phyloP scores from a whole-genome alignment of 2,329 filamentous ascomycete genomes.

The Reticulascus tulasneorum region DNA sequence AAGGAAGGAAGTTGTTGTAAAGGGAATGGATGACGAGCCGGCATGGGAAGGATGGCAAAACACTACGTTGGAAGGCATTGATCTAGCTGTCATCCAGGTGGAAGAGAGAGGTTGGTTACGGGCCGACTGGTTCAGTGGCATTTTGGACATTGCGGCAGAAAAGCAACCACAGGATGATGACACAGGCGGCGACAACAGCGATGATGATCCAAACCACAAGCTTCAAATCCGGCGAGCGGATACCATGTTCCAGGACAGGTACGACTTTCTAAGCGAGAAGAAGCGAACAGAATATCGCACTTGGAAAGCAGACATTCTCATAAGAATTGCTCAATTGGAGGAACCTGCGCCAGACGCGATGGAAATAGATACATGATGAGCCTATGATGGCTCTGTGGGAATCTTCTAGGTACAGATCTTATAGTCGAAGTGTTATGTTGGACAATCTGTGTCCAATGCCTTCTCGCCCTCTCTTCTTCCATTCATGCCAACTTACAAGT shows the following conservation, averaged over 20 bases:
- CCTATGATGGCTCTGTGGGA: no score
- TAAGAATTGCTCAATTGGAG: slow-evolving; percentile 48
- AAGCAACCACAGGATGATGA: no score
- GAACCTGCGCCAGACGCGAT: slow-evolving; percentile 24
- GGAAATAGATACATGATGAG: slow-evolving; percentile 27
- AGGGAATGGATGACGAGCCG: slow-evolving; percentile 39
- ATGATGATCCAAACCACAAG: slow-evolving; percentile 26
- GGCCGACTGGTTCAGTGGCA: slow-evolving; percentile 59
- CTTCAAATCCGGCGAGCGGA: slow-evolving; percentile 47
- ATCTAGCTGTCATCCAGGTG: slow-evolving; percentile 57
- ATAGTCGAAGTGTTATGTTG: no score
- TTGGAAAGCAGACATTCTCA: slow-evolving; percentile 62
- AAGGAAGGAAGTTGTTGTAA: slow-evolving; percentile 26
- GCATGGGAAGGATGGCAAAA: slow-evolving; percentile 52
- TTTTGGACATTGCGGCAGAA: slow-evolving; percentile 45
- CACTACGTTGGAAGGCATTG: slow-evolving; percentile 51
- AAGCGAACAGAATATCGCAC: slow-evolving; percentile 55
- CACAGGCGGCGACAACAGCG: slow-evolving; percentile 29
- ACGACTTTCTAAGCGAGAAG: slow-evolving; percentile 66
- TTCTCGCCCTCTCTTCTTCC: no score
- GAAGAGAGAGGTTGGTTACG: slow-evolving; percentile 54
- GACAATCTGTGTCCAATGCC: no score
- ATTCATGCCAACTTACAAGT: no score
- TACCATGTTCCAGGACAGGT: slow-evolving; percentile 72
- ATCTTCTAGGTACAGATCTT: no score